Percentiles rank a stretch among this genome's conserved stretches.
Evolutionary conservation across 306 rosid species (phyloP).

Genomic region (Cucurbita moschata): DNA sequence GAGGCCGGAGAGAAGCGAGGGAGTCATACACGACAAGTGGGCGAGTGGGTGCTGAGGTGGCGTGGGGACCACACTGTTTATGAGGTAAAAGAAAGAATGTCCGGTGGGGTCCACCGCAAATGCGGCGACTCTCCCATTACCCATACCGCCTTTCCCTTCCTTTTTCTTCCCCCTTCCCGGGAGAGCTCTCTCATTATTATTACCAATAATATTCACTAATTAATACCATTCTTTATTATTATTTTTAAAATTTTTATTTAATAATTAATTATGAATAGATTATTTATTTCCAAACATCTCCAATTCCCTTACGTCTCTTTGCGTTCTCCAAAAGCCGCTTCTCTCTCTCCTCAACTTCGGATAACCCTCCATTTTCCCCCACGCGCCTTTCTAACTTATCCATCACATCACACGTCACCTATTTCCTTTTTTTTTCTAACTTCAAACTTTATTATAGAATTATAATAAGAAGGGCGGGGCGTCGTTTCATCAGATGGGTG

Average conservation of each 20-base stretch:
- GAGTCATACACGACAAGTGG: background rate
- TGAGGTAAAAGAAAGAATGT: background rate
- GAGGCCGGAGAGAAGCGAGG: no score
- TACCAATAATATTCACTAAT: background rate
- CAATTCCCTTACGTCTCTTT: constrained; percentile 30
- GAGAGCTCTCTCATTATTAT: background rate
- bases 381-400: no score
- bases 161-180: background rate
- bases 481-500: background rate
- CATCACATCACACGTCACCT: no score
- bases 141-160: background rate
- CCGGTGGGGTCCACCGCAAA: background rate
- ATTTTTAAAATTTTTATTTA: no score
- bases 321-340: constrained; percentile 44
- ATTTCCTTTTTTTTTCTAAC: no score
- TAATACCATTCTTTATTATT: background rate
- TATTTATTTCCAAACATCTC: background rate
- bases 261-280: no score
- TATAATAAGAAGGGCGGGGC: no score
- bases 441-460: no score
- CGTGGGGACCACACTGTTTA: background rate
- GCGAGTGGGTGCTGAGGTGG: background rate
- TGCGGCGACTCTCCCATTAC: background rate
- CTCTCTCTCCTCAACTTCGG: background rate
- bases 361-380: background rate